phyloP scores from a whole-genome alignment of 2,329 filamentous ascomycete genomes.

The Fusarium caatingaense region DNA sequence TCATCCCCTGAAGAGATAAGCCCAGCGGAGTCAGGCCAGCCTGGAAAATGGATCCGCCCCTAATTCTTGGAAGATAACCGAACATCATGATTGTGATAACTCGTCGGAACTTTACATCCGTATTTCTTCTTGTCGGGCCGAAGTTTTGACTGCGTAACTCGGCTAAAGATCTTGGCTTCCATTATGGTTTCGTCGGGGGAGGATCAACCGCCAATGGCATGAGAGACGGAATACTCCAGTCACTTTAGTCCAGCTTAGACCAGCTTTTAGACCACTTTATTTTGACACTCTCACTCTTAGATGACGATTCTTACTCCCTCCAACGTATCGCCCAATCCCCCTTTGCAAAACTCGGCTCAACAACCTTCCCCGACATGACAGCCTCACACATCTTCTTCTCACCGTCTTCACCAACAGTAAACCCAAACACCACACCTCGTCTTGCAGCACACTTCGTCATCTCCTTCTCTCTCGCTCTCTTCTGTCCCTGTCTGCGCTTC shows the following conservation, averaged over 20 bases:
- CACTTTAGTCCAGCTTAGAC: accelerated
- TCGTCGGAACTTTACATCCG: not conserved
- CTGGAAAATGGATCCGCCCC: not conserved
- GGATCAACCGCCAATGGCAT: no score
- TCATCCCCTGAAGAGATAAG: not conserved
- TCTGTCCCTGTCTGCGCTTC: constrained; percentile 62
- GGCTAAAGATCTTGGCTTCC: not conserved
- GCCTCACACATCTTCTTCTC: constrained; percentile 64
- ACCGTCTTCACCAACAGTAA: constrained; percentile 44
- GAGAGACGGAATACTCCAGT: not conserved
- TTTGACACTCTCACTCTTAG: no score
- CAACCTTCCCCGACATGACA: constrained; percentile 67
- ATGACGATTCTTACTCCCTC: constrained; percentile 63
- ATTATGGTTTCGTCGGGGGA: not conserved
- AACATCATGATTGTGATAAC: not conserved
- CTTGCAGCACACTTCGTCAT: constrained; percentile 72
- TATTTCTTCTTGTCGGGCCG: constrained; percentile 8
- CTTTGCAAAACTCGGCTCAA: constrained; percentile 71
- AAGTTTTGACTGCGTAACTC: not conserved
- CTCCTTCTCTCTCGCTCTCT: constrained; percentile 60
- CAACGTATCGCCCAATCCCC: constrained; percentile 69
- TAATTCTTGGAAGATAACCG: not conserved
- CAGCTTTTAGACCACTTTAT: accelerated
- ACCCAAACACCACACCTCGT: constrained; percentile 67
- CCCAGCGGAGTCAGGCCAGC: not conserved